A percentile compares a stretch with the other conserved stretches of the same genome.
Conservation (phyloP, 768 basidiomycete species). For the Tricholoma terreum region DNA sequence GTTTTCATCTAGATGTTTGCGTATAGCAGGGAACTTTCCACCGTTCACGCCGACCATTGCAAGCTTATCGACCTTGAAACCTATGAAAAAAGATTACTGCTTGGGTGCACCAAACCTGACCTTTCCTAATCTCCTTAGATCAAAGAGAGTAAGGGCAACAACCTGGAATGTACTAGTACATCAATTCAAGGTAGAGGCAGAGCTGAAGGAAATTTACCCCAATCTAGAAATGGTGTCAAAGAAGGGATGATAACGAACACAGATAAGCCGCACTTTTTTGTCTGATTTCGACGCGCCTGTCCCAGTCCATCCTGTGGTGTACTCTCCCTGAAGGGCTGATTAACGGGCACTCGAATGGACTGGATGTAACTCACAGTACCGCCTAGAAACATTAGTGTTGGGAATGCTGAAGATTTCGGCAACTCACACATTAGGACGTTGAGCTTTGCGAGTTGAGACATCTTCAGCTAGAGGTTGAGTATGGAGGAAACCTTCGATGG, state of each 20-base stretch:
- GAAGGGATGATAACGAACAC: background rate
- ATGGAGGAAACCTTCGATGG: too few species aligned
- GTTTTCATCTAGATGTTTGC: constrained; percentile 76
- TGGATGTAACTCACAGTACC: constrained; percentile 31
- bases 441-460: constrained; percentile 42
- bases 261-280: constrained; percentile 65
- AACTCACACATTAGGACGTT: constrained; percentile 78
- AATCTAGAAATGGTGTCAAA: constrained; percentile 42
- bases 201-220: constrained; percentile 45
- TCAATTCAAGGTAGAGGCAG: constrained; percentile 12
- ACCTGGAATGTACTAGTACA: constrained; percentile 56
- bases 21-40: constrained; percentile 82
- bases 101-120: constrained; percentile 24
- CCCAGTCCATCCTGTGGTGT: constrained; percentile 92
- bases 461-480: background rate
- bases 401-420: background rate
- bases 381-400: constrained; percentile 26
- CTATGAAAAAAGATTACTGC: background rate
- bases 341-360: background rate
- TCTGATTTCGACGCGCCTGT: constrained; percentile 93
- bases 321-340: constrained; percentile 59
- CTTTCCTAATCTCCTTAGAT: constrained; percentile 83
- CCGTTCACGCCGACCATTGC: constrained; percentile 91
- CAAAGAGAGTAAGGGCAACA: constrained; percentile 86
- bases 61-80: constrained; percentile 58